Base-by-base conservation (phyloP, 768 basidiomycete species). In the Trametopsis cervina region DNA sequence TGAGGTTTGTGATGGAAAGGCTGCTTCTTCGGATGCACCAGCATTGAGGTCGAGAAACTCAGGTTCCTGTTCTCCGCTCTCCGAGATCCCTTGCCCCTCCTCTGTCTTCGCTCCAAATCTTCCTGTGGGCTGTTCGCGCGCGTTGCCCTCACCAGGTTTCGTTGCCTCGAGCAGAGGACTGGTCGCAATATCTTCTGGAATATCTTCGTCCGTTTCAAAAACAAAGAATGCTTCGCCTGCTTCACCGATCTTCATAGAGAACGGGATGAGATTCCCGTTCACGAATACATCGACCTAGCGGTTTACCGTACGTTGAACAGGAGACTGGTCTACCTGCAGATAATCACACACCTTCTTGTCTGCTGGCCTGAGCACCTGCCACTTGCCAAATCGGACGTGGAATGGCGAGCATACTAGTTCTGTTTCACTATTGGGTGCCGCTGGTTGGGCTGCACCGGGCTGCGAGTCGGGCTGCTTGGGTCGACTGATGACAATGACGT, bases 151-250 rank as follows among this genome's bases (percentile, higher is more conserved):
- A 44, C 50, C 71, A 22, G 70, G 60, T 42, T 61, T 68, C 2
- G 82, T 83, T 7, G 86, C 79, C 52, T 82, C 73, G 12, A 95
- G 78, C 20, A 99, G 69, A 21, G 96, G 96, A 67, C 88, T 91
- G 0, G 96, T 99, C 54, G 93, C 86, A 52, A 99, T 80, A 62
- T 93, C 89, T 40, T 80, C 85, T 2, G 96, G 95, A 24, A 98
- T 83, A 50, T 97, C 92, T 33, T 85, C 89, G 35, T 94, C 89
- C 0, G 95, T 97, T 66, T 99, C 95, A 56, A 98, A 91, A 35
- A 99, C 87, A 60, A 98, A 98, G 74, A 98, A 99, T 0, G 94
- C 96, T 68, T 99, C 96, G 4, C 96, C 96, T 1, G 96, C 92
- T 50, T 98, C 96, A 35, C 93, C 94, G 52, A 98, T 92, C 74